Percentiles rank a stretch among this genome's conserved stretches.
phyloP scores from a whole-genome alignment of 2,329 filamentous ascomycete genomes.

The Aureobasidium sp. region DNA sequence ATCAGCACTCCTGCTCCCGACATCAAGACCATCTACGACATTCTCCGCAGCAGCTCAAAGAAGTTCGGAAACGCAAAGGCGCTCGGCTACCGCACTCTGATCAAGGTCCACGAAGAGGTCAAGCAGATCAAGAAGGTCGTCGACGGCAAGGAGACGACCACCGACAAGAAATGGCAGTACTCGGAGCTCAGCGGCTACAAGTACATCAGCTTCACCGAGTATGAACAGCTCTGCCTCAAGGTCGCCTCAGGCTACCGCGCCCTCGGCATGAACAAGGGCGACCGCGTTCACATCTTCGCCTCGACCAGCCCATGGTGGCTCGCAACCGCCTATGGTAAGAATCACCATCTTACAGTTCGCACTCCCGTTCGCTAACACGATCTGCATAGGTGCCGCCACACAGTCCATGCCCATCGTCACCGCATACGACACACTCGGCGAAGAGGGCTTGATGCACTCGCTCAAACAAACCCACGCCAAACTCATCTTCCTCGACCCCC shows the following conservation, averaged over 20 bases:
- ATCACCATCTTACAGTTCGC: not conserved
- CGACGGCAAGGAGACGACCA: slow-evolving; percentile 69
- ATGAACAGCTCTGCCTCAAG: slow-evolving; percentile 61
- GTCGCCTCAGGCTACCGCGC: slow-evolving; percentile 68
- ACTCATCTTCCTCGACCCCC: slow-evolving; percentile 81
- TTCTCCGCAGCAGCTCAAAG: slow-evolving; percentile 62
- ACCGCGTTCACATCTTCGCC: slow-evolving; percentile 75
- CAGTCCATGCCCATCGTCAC: slow-evolving; percentile 91
- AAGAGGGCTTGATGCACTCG: slow-evolving; percentile 78
- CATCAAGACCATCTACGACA: slow-evolving; percentile 70
- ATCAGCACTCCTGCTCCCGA: slow-evolving; percentile 58
- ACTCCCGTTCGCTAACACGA: not conserved
- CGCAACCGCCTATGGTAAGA: slow-evolving; percentile 51
- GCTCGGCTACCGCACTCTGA: slow-evolving; percentile 61
- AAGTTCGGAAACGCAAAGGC: slow-evolving; percentile 48
- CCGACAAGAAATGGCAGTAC: slow-evolving; percentile 87
- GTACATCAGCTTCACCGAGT: slow-evolving; percentile 73
- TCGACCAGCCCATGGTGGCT: slow-evolving; percentile 83
- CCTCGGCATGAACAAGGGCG: slow-evolving; percentile 60
- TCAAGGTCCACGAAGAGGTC: slow-evolving; percentile 72
- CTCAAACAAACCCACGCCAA: slow-evolving; percentile 72
- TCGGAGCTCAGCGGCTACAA: slow-evolving; percentile 75
- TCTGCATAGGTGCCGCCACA: slow-evolving; percentile 59
- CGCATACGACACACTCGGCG: slow-evolving; percentile 86
- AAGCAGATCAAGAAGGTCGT: slow-evolving; percentile 87